These are phyloP conservation scores for Globisporangium heterothallicum DNA, from an alignment of 352 stramenopile genomes.

Conservation along the genomic window DNA sequence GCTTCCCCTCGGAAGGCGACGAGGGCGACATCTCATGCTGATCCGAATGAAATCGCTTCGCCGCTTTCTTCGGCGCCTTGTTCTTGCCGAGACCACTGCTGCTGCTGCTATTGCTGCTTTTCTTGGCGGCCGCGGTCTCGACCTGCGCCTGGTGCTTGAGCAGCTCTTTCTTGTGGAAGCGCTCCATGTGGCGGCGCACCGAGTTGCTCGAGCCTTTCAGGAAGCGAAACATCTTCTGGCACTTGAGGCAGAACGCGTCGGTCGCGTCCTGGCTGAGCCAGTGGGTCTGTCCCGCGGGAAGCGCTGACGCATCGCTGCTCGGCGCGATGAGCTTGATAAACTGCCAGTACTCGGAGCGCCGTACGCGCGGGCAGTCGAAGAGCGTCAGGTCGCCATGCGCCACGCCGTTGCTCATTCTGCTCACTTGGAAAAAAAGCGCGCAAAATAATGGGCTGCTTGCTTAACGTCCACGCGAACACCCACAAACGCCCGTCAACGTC, in stretches of 20 bases:
- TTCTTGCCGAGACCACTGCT: neutral
- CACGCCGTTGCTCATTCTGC: slow-evolving; percentile 44
- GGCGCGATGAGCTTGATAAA: slow-evolving; percentile 56
- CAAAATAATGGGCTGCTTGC: too few species aligned
- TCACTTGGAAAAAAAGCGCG: neutral
- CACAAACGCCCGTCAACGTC: slow-evolving; percentile 7
- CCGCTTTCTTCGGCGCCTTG: slow-evolving; percentile 6
- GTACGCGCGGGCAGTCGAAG: slow-evolving; percentile 51
- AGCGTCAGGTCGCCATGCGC: slow-evolving; percentile 44
- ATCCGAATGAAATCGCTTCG: slow-evolving; percentile 5
- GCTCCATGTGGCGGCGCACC: slow-evolving; percentile 52
- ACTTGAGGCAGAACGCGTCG: slow-evolving; percentile 44
- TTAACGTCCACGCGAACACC: slow-evolving; percentile 10
- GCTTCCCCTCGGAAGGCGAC: neutral
- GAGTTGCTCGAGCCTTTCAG: slow-evolving; percentile 55
- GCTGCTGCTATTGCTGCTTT: neutral
- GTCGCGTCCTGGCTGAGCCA: slow-evolving; percentile 52
- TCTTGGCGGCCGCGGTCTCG: slow-evolving; percentile 6
- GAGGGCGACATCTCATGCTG: neutral
- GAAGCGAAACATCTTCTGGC: slow-evolving; percentile 44
- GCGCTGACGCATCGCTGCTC: slow-evolving; percentile 10
- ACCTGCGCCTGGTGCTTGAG: slow-evolving; percentile 21
- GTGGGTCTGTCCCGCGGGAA: slow-evolving; percentile 32
- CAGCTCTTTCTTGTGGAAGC: slow-evolving; percentile 43
- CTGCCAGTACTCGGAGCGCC: slow-evolving; percentile 55